Evolutionary conservation across 306 rosid species (phyloP).

Genomic region (Phaseolus lunatus): DNA sequence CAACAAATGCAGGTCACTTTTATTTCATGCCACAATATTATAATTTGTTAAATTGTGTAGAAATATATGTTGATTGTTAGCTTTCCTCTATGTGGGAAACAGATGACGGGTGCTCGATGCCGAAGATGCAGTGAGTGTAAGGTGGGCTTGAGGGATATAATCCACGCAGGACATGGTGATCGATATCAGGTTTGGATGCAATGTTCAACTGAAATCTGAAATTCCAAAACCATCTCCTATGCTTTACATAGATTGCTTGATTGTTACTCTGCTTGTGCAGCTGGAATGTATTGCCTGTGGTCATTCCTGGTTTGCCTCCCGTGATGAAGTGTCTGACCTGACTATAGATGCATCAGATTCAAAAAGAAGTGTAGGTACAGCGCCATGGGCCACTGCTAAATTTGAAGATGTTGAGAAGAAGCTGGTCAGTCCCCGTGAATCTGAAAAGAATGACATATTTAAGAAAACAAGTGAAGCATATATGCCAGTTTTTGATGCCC

Average conservation of each 20-base stretch:
- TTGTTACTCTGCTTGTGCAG: slow-evolving; percentile 56
- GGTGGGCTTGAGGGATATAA: slow-evolving; percentile 83
- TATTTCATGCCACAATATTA: slow-evolving; percentile 25
- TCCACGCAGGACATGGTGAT: slow-evolving; percentile 83
- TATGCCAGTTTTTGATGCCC: slow-evolving; percentile 67
- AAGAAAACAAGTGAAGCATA: slow-evolving; percentile 70
- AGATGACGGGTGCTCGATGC: slow-evolving; percentile 93
- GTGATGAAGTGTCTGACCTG: slow-evolving; percentile 75
- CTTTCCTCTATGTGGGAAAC: slow-evolving; percentile 40
- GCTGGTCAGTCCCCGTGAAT: slow-evolving; percentile 71
- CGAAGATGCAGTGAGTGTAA: slow-evolving; percentile 65
- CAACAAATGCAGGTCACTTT: slow-evolving; percentile 78
- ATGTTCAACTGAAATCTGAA: neutral
- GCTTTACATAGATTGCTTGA: slow-evolving; percentile 29
- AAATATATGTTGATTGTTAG: slow-evolving; percentile 34
- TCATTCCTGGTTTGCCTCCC: slow-evolving; percentile 83
- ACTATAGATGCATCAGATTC: slow-evolving; percentile 71
- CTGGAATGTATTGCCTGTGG: slow-evolving; percentile 94
- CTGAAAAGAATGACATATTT: slow-evolving; percentile 53
- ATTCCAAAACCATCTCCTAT: slow-evolving; percentile 18
- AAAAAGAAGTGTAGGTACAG: slow-evolving; percentile 66
- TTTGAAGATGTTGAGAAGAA: slow-evolving; percentile 88
- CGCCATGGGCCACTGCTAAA: slow-evolving; percentile 92
- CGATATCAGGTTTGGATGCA: slow-evolving; percentile 81
- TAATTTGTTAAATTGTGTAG: slow-evolving; percentile 30